phyloP scores from a whole-genome alignment of 805 yeast species.

The Cyberlindnera amylophila region DNA sequence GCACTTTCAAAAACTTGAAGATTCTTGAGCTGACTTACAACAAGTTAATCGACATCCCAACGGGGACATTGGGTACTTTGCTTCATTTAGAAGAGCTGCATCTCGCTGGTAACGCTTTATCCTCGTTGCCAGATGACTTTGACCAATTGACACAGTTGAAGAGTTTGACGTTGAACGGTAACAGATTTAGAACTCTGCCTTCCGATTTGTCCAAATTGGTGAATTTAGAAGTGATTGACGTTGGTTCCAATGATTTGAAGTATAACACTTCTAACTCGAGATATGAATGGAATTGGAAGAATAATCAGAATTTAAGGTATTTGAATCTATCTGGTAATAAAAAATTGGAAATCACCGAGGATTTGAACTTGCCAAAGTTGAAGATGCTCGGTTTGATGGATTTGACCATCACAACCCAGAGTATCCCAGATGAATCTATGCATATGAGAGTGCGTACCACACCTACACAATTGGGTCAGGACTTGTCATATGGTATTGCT shows the following conservation, averaged over 20 bases:
- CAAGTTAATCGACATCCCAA: slow-evolving; percentile 76
- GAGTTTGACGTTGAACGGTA: slow-evolving; percentile 71
- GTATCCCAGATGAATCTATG: slow-evolving; percentile 83
- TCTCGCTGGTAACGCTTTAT: slow-evolving; percentile 78
- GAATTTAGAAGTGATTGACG: slow-evolving; percentile 71
- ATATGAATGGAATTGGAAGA: slow-evolving; percentile 97
- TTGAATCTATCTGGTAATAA: slow-evolving; percentile 91
- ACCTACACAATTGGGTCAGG: slow-evolving; percentile 64
- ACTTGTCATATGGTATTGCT: slow-evolving; percentile 85
- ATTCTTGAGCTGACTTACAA: slow-evolving; percentile 79
- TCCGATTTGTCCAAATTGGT: slow-evolving; percentile 74
- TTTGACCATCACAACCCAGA: slow-evolving; percentile 84
- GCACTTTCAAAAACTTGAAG: slow-evolving; percentile 53
- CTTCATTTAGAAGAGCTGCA: slow-evolving; percentile 58
- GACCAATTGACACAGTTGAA: slow-evolving; percentile 55
- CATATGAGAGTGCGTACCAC: slow-evolving; percentile 87
- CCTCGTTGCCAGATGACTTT: slow-evolving; percentile 80
- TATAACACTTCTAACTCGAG: slow-evolving; percentile 93
- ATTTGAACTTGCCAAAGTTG: slow-evolving; percentile 70
- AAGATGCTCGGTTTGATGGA: slow-evolving; percentile 86
- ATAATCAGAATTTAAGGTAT: slow-evolving; percentile 69
- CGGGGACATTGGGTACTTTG: slow-evolving; percentile 60
- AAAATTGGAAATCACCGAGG: slow-evolving; percentile 82
- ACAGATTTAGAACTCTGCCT: slow-evolving; percentile 81
- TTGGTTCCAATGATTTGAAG: slow-evolving; percentile 84